phyloP scores from a whole-genome alignment of 805 yeast species.

The Starmera quercuum region DNA sequence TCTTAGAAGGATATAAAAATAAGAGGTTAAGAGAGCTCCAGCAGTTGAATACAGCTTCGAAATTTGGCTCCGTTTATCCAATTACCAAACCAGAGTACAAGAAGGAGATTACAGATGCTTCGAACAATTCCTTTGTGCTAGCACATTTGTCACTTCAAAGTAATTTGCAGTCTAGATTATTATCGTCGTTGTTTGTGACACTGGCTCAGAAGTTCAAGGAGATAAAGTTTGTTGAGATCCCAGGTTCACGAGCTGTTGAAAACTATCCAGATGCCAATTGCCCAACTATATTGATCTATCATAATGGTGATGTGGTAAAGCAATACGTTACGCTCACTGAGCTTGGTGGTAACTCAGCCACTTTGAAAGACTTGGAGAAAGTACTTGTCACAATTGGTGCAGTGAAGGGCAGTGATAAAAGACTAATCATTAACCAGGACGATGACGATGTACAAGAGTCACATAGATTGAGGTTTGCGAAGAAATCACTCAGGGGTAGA shows the following conservation, averaged over 20 bases:
- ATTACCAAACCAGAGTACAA: constrained; percentile 85
- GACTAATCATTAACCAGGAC: constrained; percentile 55
- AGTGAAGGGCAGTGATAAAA: constrained; percentile 55
- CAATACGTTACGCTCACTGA: constrained; percentile 76
- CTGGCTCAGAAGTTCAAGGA: constrained; percentile 69
- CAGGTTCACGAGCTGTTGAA: constrained; percentile 87
- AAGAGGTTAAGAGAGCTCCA: constrained; percentile 73
- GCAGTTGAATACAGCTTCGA: constrained; percentile 43
- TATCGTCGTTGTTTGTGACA: constrained; percentile 47
- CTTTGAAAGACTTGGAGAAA: constrained; percentile 60
- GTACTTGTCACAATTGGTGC: constrained; percentile 63
- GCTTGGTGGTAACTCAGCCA: constrained; percentile 79
- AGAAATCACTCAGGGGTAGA: constrained; percentile 42
- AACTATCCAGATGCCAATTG: constrained; percentile 85
- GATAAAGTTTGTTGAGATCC: constrained; percentile 85
- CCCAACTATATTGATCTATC: constrained; percentile 84
- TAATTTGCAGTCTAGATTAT: constrained; percentile 64
- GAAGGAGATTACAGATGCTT: constrained; percentile 77
- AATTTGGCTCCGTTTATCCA: constrained; percentile 71
- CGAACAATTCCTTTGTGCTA: constrained; percentile 56
- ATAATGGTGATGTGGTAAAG: constrained; percentile 67
- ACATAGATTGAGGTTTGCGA: constrained; percentile 45
- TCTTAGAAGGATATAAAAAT: constrained; percentile 66
- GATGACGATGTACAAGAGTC: constrained; percentile 53
- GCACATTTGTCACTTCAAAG: constrained; percentile 70